Base-by-base conservation (phyloP, 2,329 filamentous ascomycete genomes). In the Leptodontidium sp. region DNA sequence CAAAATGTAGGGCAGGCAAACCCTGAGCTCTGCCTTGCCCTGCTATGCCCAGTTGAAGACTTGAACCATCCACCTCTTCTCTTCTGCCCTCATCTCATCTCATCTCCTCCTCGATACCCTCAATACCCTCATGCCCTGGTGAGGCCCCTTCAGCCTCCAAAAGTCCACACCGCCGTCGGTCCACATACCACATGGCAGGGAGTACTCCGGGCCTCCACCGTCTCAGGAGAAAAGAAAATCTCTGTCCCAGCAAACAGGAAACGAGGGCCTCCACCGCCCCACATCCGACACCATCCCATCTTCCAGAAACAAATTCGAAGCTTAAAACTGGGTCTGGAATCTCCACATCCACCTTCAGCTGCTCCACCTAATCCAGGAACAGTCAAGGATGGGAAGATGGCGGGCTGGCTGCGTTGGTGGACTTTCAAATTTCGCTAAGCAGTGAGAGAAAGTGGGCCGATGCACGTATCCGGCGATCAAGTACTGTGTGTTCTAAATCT, bases 241-340 rank as follows among this genome's bases (percentile, higher is more conserved):
- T 55, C 40, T 35, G 35, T 57, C 62, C 52, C 62, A 65, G 50
- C 50, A 65, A 35, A 53, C 40, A 52, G 62, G 53, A 65, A 64
- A 35, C 52, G 50, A 57, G 38, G 7, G 21, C 50, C 49, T 38
- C 61, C 29, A 26, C 2, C 15, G 17, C 58, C 15, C 2, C 5
- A 14, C 47, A 4, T 6, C 14, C 49, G 24, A 47, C 61, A 2
- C 62, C 63, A 35, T 68, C 59, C 61, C 40, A 66, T 66, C 65
- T 70, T 70, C 68, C 64, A 49, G 68, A 70, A 70, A 65, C 40
- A 65, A 63, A 50, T 63, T 70, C 52, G 68, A 70, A 70, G 65
- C 64, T 55, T 61, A 45, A 61, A 47, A 61, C 7, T 29, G 57
- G 26, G 21, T n/a, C 26, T 57, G 14, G 53, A 21, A 57, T 15